Conservation (phyloP, 176 grass and related monocot genomes). For the Olyra latifolia region DNA sequence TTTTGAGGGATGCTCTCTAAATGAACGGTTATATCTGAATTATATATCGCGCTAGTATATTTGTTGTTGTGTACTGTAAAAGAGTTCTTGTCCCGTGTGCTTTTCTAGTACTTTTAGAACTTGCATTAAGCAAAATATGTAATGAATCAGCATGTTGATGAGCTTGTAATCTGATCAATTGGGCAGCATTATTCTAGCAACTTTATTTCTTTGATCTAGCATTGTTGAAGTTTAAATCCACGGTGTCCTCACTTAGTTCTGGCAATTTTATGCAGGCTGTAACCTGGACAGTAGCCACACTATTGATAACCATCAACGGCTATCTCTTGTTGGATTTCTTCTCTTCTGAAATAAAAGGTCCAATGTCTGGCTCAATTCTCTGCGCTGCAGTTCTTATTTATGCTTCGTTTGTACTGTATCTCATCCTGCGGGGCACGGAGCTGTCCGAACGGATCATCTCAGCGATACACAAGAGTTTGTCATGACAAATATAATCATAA, state of each 20-base stretch:
- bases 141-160: background rate
- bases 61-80: too few relatives aligned
- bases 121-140: background rate
- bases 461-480: conserved; percentile 44
- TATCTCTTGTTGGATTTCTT: conserved; percentile 92
- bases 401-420: conserved; percentile 65
- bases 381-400: conserved; percentile 55
- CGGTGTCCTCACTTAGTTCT: background rate
- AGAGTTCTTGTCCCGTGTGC: background rate
- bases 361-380: conserved; percentile 53
- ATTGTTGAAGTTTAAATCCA: background rate
- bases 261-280: conserved; percentile 54
- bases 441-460: conserved; percentile 41
- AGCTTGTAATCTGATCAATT: background rate
- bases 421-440: conserved; percentile 63
- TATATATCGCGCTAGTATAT: too few relatives aligned
- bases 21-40: too few relatives aligned
- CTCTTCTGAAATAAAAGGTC: conserved; percentile 72
- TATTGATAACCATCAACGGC: conserved; percentile 83
- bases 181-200: background rate
- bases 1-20: too few relatives aligned
- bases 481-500: conserved; percentile 29
- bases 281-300: conserved; percentile 82
- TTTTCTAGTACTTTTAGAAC: background rate
- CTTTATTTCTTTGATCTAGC: background rate